Base-by-base conservation (phyloP, 1,284 basidiomycete species). In the Tylopilus sp. region DNA sequence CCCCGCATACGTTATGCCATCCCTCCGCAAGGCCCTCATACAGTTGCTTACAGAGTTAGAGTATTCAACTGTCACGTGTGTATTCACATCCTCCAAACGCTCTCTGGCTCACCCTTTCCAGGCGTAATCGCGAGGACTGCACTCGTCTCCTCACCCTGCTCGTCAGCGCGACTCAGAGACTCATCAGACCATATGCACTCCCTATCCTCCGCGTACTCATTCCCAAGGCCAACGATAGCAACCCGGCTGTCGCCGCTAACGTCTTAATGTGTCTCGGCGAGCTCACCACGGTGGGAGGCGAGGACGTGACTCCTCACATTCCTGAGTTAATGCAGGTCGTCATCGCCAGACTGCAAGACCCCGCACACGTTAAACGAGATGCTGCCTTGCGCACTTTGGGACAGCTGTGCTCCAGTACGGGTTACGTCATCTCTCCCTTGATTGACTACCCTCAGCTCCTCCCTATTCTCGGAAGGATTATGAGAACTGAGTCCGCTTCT, bases 1-100 rank as follows among this genome's bases (percentile, higher is more conserved):
- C 63, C 96, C 96, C 0, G 96, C 96, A 33, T 97, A 98, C 72
- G 94, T 99, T 30, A 98, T 99, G 90, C 95, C 96, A 4, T 95
- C 93, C 7, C 73, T 99, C 34, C 81, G 96, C 46, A 99, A 99
- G 70, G 89, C 94, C 2, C 76, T 99, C 50, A 97, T 99, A 53
- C 95, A 99, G 67, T 81, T 99, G 8, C 77, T 99, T 48, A 99
- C 96, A 0, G 96, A 99, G 71, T 75, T 99, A 42, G 95, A 99
- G 71, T 99, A 98, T 66, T 93, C 95, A 4, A 94, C 89, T 4
- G 86, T 92, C 48, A 82, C 83, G 88, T 92, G 63, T 54, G 82
- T 73, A 4, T 24, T 43, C 20, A 24, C 41, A 31, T 39, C 30
- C 20, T 6, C 42, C 34, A 36, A 26, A n/a, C 5, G 26, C 1